Percentiles rank a stretch among this genome's conserved stretches.
phyloP scores from a whole-genome alignment of 352 stramenopile genomes.

The Globisporangium polare region DNA sequence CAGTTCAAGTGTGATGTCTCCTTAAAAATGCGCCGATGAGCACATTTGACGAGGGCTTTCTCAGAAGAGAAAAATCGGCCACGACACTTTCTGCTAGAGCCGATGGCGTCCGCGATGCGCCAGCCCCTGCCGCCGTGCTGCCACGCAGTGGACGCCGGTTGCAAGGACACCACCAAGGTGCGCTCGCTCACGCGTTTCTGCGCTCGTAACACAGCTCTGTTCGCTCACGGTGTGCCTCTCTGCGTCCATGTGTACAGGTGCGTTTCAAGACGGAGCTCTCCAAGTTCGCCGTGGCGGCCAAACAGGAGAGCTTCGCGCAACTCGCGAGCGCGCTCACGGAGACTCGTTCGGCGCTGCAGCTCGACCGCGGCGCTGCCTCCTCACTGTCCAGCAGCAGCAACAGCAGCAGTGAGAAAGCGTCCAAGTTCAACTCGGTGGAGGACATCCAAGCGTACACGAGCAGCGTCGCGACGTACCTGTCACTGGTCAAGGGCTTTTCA shows the following conservation, averaged over 20 bases:
- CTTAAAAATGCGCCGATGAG: neutral
- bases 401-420: slow-evolving; percentile 17
- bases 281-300: slow-evolving; percentile 27
- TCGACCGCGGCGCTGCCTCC: slow-evolving; percentile 18
- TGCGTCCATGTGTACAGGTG: slow-evolving; percentile 17
- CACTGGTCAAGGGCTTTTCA: slow-evolving; percentile 56
- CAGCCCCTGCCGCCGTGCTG: slow-evolving; percentile 49
- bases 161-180: slow-evolving; percentile 38
- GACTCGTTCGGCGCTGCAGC: slow-evolving; percentile 31
- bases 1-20: neutral
- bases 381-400: neutral
- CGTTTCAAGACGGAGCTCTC: slow-evolving; percentile 41
- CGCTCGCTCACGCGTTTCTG: neutral
- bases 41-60: neutral
- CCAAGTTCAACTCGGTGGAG: slow-evolving; percentile 24
- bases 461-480: slow-evolving; percentile 37
- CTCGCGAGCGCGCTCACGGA: slow-evolving; percentile 38
- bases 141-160: slow-evolving; percentile 34
- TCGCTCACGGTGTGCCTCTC: neutral
- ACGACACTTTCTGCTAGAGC: neutral
- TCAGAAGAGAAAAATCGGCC: neutral
- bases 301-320: slow-evolving; percentile 28
- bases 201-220: neutral
- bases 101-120: slow-evolving; percentile 23
- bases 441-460: slow-evolving; percentile 31